A percentile compares a stretch with the other conserved stretches of the same genome.
Conservation (phyloP, 139 green algal species). For the Coelastrella sp. region DNA sequence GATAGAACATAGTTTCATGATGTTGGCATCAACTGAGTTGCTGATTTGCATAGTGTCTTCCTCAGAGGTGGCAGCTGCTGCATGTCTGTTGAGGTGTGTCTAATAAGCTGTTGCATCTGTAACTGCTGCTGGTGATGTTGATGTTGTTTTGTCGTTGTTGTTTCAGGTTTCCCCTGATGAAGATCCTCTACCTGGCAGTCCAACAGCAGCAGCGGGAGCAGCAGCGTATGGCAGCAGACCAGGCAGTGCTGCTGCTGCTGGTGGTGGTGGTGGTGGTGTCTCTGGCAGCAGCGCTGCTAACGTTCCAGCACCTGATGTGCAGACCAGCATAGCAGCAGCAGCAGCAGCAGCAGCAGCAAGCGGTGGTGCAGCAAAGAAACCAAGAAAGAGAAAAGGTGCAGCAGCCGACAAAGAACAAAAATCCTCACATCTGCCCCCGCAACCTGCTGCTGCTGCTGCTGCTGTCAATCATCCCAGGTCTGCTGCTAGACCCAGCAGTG, state of each 20-base stretch:
- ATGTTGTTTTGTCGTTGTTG: too few species aligned
- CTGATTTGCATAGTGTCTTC: too few species aligned
- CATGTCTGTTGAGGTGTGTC: neutral
- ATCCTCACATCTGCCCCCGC: neutral
- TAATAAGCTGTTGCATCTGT: neutral
- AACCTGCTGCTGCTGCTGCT: neutral
- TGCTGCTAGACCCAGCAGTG: neutral
- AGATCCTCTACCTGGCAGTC: neutral
- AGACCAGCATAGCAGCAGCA: neutral
- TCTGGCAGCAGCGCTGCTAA: neutral
- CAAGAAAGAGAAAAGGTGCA: neutral
- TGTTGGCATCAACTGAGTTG: too few species aligned
- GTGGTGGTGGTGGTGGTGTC: neutral
- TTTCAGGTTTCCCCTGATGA: conserved; percentile 19
- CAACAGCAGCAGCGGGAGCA: conserved; percentile 33
- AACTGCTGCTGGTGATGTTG: neutral
- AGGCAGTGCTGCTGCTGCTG: conserved; percentile 1
- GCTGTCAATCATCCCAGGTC: neutral
- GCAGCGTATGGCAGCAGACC: conserved; percentile 5
- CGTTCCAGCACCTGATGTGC: too few species aligned
- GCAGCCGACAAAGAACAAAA: neutral
- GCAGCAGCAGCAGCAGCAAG: neutral
- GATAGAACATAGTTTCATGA: too few species aligned
- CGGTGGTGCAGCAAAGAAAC: neutral
- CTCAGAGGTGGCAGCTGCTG: neutral